phyloP scores from a whole-genome alignment of 257 asterid genomes.

The Parsonsia alboflavescens region DNA sequence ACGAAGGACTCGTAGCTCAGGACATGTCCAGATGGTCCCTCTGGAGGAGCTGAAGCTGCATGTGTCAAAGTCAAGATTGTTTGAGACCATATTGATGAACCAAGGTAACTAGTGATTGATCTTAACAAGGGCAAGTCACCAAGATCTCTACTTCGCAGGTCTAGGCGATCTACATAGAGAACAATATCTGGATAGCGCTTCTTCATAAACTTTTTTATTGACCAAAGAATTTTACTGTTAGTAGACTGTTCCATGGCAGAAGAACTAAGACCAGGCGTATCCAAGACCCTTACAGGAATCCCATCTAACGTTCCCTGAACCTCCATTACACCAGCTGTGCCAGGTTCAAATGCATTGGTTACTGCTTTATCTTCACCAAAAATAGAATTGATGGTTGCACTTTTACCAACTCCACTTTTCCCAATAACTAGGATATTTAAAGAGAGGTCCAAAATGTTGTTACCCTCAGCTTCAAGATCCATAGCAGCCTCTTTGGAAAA shows the following conservation, averaged over 20 bases:
- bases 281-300: slow-evolving; percentile 55
- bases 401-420: slow-evolving; percentile 91
- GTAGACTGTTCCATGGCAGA: slow-evolving; percentile 40
- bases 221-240: slow-evolving; percentile 42
- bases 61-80: slow-evolving; percentile 63
- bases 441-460: slow-evolving; percentile 26
- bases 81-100: slow-evolving; percentile 63
- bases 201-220: slow-evolving; percentile 51
- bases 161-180: slow-evolving; percentile 75
- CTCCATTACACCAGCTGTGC: slow-evolving; percentile 48
- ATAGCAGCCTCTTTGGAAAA: slow-evolving; percentile 30
- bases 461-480: slow-evolving; percentile 40
- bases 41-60: slow-evolving; percentile 61
- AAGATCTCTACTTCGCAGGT: slow-evolving; percentile 32
- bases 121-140: slow-evolving; percentile 55
- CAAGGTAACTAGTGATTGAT: slow-evolving; percentile 47
- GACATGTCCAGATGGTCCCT: slow-evolving; percentile 50
- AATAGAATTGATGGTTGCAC: slow-evolving; percentile 85
- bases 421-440: slow-evolving; percentile 68
- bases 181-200: slow-evolving; percentile 66
- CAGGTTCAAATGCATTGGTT: slow-evolving; percentile 62
- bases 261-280: slow-evolving; percentile 79
- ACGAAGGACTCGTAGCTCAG: slow-evolving; percentile 42
- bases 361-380: slow-evolving; percentile 48
- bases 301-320: slow-evolving; percentile 45